These are phyloP conservation scores for Myxozyma mucilagina DNA, from an alignment of 805 yeast species.

Conservation along the genomic window DNA sequence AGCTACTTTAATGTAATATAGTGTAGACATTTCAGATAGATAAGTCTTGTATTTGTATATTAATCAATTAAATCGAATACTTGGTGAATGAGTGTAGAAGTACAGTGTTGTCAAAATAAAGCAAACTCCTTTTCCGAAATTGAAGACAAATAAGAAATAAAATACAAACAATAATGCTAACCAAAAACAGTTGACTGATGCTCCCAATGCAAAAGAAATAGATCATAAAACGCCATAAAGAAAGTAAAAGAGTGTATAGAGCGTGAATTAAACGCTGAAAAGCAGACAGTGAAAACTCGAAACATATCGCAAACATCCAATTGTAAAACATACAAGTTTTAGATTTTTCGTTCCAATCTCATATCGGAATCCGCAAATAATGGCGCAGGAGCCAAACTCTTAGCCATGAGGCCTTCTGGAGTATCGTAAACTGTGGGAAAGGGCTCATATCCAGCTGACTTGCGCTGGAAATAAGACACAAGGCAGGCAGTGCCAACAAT, in stretches of 20 bases:
- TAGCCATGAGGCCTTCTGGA: constrained; percentile 14
- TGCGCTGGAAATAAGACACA: constrained; percentile 45
- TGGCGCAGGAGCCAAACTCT: constrained; percentile 13
- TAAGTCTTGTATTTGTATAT: too few relatives aligned
- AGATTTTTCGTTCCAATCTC: not conserved
- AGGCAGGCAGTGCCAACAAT: constrained; percentile 47
- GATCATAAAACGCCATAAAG: not conserved
- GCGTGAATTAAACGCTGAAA: not conserved
- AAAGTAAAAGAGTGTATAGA: not conserved
- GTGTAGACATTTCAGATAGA: not conserved
- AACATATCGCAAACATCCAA: not conserved
- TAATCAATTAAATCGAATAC: not conserved
- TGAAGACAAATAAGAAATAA: not conserved
- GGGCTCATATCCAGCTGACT: constrained; percentile 43
- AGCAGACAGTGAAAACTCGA: not conserved
- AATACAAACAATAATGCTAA: not conserved
- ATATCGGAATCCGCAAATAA: constrained; percentile 5
- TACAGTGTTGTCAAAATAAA: not conserved
- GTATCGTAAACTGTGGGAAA: constrained; percentile 11
- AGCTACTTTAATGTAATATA: constrained; percentile 65
- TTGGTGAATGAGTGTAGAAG: not conserved
- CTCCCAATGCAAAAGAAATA: constrained; percentile 1
- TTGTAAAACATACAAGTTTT: not conserved
- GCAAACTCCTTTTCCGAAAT: not conserved
- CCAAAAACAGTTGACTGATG: not conserved